Evolutionary conservation across 164 flowering plant species (phyloP).

Genomic region (Magnolia sinica): DNA sequence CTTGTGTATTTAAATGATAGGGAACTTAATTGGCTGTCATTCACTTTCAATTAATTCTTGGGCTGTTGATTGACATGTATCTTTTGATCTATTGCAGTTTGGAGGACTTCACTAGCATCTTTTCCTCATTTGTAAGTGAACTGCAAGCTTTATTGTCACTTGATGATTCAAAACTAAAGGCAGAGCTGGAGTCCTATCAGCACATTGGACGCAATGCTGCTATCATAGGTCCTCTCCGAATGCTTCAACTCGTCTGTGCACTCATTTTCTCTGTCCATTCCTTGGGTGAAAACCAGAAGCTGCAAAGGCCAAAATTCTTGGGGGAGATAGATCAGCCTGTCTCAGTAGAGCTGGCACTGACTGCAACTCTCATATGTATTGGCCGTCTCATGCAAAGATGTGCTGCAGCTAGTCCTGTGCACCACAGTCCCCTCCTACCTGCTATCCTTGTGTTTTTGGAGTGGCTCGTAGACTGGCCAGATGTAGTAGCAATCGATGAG

Average conservation of each 20-base stretch:
- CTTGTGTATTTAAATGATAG: not conserved
- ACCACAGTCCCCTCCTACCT: conserved; percentile 55
- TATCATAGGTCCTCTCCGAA: conserved; percentile 60
- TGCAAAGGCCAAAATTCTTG: conserved; percentile 11
- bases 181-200: conserved; percentile 48
- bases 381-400: conserved; percentile 63
- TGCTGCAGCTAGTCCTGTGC: conserved; percentile 19
- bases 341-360: conserved; percentile 32
- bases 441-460: conserved; percentile 66
- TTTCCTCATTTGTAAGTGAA: conserved; percentile 44
- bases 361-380: conserved; percentile 48
- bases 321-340: conserved; percentile 25
- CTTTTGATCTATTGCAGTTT: conserved; percentile 36
- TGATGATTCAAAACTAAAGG: conserved; percentile 45
- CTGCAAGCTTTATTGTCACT: conserved; percentile 51
- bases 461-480: conserved; percentile 44
- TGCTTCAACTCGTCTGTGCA: conserved; percentile 55
- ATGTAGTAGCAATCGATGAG: conserved; percentile 22
- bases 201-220: conserved; percentile 36
- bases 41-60: not conserved
- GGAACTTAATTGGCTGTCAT: not conserved
- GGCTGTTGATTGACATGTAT: not conserved
- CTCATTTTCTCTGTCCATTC: conserved; percentile 50
- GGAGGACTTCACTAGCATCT: conserved; percentile 52
- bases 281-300: conserved; percentile 21